Conservation (phyloP, 208 protist genomes). For the Leishmania gerbilli region DNA sequence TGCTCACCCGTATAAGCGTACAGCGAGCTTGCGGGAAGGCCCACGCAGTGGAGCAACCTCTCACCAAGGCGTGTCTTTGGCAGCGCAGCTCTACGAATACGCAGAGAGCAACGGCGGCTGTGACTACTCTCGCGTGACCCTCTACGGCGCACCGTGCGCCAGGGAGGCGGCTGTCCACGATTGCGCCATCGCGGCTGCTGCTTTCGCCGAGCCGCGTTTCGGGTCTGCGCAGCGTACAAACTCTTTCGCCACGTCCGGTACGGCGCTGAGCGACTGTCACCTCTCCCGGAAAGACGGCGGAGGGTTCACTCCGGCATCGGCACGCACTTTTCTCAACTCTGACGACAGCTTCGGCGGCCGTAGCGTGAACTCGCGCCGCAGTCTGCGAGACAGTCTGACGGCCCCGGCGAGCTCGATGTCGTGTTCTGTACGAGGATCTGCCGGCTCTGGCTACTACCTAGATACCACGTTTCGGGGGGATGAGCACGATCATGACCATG, state of each 20-base stretch:
- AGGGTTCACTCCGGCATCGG: constrained; percentile 11
- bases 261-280: constrained; percentile 28
- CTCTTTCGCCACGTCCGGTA: constrained; percentile 19
- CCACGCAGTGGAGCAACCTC: not conserved
- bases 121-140: not conserved
- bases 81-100: not conserved
- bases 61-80: not conserved
- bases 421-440: not conserved
- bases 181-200: not conserved
- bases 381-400: not conserved
- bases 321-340: not conserved
- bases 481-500: not conserved
- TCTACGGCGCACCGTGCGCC: not conserved
- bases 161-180: not conserved
- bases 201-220: not conserved
- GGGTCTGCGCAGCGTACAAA: not conserved
- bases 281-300: constrained; percentile 37
- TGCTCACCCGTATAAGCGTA: not conserved
- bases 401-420: not conserved
- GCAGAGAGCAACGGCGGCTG: not conserved
- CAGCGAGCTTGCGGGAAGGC: not conserved
- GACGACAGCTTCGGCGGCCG: constrained; percentile 2
- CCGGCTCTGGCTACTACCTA: constrained; percentile 10
- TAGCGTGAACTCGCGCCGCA: constrained; percentile 2
- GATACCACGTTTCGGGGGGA: not conserved